Conservation (phyloP, 805 yeast genomes). For the Priceomyces castillae region DNA sequence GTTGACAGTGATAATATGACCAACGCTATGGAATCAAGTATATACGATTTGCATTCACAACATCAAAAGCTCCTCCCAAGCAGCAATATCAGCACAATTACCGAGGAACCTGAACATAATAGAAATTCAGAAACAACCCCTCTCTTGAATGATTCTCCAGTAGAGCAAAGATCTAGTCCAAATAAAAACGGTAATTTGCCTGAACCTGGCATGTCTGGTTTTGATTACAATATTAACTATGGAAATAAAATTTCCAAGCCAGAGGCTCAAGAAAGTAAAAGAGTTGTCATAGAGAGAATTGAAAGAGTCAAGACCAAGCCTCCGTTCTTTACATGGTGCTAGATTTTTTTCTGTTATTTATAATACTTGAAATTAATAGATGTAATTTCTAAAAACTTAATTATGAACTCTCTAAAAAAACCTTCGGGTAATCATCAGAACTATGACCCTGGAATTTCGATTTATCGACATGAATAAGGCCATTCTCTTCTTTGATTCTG, state of each 20-base stretch:
- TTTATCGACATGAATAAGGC: slow-evolving; percentile 31
- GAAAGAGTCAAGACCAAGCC: slow-evolving; percentile 53
- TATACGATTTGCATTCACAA: slow-evolving; percentile 15
- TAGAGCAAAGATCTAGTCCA: background rate
- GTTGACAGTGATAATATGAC: slow-evolving; percentile 28
- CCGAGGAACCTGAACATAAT: slow-evolving; percentile 1
- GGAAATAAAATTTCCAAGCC: slow-evolving; percentile 8
- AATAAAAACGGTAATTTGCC: background rate
- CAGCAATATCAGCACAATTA: background rate
- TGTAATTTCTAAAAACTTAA: background rate
- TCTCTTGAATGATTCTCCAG: slow-evolving; percentile 4
- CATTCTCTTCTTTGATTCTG: slow-evolving; percentile 55
- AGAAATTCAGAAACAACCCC: slow-evolving; percentile 7
- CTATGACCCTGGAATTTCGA: slow-evolving; percentile 14
- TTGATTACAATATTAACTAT: slow-evolving; percentile 18
- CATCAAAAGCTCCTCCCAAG: background rate
- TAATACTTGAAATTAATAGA: background rate
- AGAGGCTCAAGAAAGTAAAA: slow-evolving; percentile 23
- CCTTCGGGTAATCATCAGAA: slow-evolving; percentile 18
- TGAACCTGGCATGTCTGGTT: slow-evolving; percentile 17
- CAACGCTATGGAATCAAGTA: slow-evolving; percentile 39
- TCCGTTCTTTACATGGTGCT: slow-evolving; percentile 71
- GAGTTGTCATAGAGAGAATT: slow-evolving; percentile 58
- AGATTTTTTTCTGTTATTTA: slow-evolving; percentile 3
- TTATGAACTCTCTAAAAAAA: background rate